These are phyloP conservation scores for Nakazawaea anatomiae DNA, from an alignment of 805 yeast genomes.

Conservation along the genomic window DNA sequence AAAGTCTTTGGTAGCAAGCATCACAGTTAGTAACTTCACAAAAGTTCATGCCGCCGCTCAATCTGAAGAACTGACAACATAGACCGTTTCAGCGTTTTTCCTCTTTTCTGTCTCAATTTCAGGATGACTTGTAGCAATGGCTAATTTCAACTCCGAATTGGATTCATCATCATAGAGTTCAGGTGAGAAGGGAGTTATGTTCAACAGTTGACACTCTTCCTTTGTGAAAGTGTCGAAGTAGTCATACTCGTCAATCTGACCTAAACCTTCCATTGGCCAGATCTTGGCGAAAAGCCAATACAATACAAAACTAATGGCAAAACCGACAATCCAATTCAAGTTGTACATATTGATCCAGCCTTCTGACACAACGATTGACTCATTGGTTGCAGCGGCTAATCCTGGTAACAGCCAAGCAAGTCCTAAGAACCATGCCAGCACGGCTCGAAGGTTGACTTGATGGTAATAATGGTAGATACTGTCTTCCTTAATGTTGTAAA, in stretches of 20 bases:
- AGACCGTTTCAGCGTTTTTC: not conserved
- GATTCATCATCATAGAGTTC: not conserved
- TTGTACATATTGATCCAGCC: constrained; percentile 45
- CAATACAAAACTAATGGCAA: constrained; percentile 40
- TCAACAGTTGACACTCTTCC: constrained; percentile 25
- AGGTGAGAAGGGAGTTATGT: constrained; percentile 20
- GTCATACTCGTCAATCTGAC: constrained; percentile 28
- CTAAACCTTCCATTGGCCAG: constrained; percentile 30
- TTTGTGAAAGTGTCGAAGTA: constrained; percentile 23
- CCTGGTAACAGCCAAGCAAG: constrained; percentile 49
- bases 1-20: too few relatives aligned
- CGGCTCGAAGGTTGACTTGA: constrained; percentile 39
- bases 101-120: constrained; percentile 1
- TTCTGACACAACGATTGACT: constrained; percentile 3
- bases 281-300: constrained; percentile 27
- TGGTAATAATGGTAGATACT: constrained; percentile 31
- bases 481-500: constrained; percentile 25
- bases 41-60: not conserved
- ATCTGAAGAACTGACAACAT: not conserved
- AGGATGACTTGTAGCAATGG: constrained; percentile 1
- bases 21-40: too few relatives aligned
- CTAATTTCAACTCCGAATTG: constrained; percentile 1
- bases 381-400: constrained; percentile 25
- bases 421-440: constrained; percentile 31
- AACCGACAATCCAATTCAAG: constrained; percentile 64